Evolutionary conservation across 352 stramenopile genomes (phyloP).

Genomic region (Phytophthora tubulina): DNA sequence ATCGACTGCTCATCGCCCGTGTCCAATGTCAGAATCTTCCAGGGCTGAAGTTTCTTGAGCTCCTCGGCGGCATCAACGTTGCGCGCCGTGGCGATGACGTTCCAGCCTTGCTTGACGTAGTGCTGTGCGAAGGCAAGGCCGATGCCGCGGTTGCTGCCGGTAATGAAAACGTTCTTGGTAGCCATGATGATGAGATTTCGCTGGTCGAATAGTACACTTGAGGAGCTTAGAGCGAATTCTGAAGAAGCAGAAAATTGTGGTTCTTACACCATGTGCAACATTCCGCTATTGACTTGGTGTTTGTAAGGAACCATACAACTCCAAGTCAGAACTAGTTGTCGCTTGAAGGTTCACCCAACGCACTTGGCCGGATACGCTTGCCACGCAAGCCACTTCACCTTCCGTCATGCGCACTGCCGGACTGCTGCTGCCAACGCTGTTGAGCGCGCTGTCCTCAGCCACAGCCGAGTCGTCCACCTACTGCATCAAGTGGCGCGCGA

Average conservation of each 20-base stretch:
- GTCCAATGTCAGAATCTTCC: slow-evolving; percentile 65
- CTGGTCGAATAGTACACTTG: slow-evolving; percentile 14
- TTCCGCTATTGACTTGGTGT: neutral
- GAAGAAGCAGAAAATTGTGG: slow-evolving; percentile 5
- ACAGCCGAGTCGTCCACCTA: slow-evolving; percentile 26
- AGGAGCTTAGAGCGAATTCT: neutral
- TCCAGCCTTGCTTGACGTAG: slow-evolving; percentile 58
- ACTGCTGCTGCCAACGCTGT: slow-evolving; percentile 20
- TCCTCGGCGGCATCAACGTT: slow-evolving; percentile 45
- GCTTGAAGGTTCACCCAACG: slow-evolving; percentile 12
- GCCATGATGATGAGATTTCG: slow-evolving; percentile 14
- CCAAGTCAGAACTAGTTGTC: slow-evolving; percentile 1
- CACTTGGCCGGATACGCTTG: slow-evolving; percentile 27
- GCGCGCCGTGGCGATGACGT: slow-evolving; percentile 57
- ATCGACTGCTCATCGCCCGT: slow-evolving; percentile 67
- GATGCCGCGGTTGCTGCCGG: slow-evolving; percentile 61
- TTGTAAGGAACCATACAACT: neutral
- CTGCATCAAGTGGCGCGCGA: slow-evolving; percentile 83
- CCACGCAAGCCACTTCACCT: slow-evolving; percentile 32
- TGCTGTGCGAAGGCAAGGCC: slow-evolving; percentile 52
- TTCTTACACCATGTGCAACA: slow-evolving; percentile 8
- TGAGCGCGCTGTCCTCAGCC: slow-evolving; percentile 3
- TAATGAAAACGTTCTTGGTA: slow-evolving; percentile 60
- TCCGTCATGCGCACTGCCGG: slow-evolving; percentile 23
- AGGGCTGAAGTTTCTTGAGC: slow-evolving; percentile 43